Base-by-base conservation (phyloP, 176 grass and related monocot species). In the Chloris gayana region DNA sequence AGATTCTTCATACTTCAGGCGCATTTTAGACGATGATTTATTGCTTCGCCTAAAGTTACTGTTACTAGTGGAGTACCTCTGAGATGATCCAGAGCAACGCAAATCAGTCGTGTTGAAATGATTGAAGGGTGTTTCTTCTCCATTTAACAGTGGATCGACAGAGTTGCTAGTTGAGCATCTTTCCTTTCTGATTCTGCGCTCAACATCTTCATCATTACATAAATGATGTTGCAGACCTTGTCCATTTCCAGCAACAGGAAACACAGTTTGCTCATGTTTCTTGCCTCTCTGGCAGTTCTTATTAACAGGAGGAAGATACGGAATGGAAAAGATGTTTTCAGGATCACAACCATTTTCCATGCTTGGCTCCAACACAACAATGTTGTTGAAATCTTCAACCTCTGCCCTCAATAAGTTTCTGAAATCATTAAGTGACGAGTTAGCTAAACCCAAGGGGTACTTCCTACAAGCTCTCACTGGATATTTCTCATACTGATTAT, bases 311-410 rank as follows among this genome's bases (percentile, higher is more conserved):
- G 86, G 72, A 53, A 51, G 45, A 63, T 83, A 76, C 12, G 78
- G 45, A 60, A 76, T 76, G 17, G 56, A 83, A 77, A 80, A 70
- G 21, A 75, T 33, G 9, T 84, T 87, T 26, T 83, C 84, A 30
- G 26, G 70, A 31, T 74, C 79, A 57, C 69, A 32, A 39, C 74
- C 30, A 64, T 83, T 89, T 25, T 78, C 82, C 57, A 89, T 53
- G 72, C 49, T 74, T 68, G 77, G 81, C 69, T 94, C 85, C 74
- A 89, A 76, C 85, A 84, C 57, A 30, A 91, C 84, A 80, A 94
- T 87, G 44, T 47, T 50, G 76, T 69, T 85, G 29, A 72, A 78
- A 69, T 82, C 78, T 44, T 29, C 53, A 38, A 62, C 14, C 1
- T 72, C 49, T 42, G 37, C 79, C 53, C 73, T 86, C 6, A 39